Evolutionary conservation across 179 eudicot species (phyloP).

Genomic region (Gypsophila paniculata): DNA sequence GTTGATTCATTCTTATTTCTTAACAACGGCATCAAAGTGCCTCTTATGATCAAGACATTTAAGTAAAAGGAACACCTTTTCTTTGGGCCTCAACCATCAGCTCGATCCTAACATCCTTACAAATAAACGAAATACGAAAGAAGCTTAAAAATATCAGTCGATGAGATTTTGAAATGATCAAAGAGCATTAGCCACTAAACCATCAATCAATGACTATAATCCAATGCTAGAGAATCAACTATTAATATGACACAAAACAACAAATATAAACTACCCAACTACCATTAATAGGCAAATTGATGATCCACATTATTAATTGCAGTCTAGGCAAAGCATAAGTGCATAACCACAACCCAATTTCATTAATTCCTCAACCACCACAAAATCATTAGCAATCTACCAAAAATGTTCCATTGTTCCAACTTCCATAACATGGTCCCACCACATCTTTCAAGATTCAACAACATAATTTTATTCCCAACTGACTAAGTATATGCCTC

Average conservation of each 20-base stretch:
- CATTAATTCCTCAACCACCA: conserved; percentile 22
- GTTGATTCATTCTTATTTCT: no score
- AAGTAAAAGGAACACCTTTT: no score
- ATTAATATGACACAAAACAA: background rate
- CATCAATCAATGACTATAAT: background rate
- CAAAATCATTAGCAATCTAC: conserved; percentile 5
- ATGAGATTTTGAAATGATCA: background rate
- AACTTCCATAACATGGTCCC: conserved; percentile 7
- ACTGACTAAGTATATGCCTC: no score
- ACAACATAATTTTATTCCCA: background rate
- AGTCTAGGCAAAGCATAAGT: conserved; percentile 24
- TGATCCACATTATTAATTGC: conserved; percentile 15
- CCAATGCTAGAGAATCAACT: background rate
- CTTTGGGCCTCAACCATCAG: no score
- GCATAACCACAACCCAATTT: conserved; percentile 17
- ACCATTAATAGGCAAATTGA: conserved; percentile 17
- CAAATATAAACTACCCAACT: conserved; percentile 16
- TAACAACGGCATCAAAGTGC: background rate
- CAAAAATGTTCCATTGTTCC: conserved; percentile 10
- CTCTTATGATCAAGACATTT: background rate
- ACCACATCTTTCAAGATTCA: conserved; percentile 14
- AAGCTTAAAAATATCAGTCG: no score
- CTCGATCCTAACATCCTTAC: no score
- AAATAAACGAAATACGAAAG: no score
- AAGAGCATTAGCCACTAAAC: background rate